Evolutionary conservation across 2,329 filamentous ascomycete species (phyloP), one percentile per base, ranked within the genome.

Genomic region (Chaetomiaceae sp.): DNA sequence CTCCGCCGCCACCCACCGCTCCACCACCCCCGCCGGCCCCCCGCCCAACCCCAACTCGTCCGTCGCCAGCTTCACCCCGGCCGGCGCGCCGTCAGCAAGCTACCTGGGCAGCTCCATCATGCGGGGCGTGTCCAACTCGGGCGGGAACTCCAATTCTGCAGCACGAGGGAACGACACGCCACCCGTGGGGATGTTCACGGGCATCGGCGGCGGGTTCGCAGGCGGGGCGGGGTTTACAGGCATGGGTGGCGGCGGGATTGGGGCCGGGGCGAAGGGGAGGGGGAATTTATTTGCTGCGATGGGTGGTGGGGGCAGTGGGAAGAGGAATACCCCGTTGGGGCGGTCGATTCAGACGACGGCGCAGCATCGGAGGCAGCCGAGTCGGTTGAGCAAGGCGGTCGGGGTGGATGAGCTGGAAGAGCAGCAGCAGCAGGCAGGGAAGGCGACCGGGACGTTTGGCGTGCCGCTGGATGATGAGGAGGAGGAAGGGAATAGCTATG

Each of bases 91-190:
- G 0, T 75, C 76, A 18, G 73, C 69, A 24, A 74, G 73, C 11
- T 78, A 69, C 55, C 62, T 79, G 30, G 72, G 75, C 46, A 78
- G 75, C 62, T 78, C 76, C 30, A 69, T 78, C 43, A 65, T 74
- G 64, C 68, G 68, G 38, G 69, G 59, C 38, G 50, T 60, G 48
- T 53, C 64, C 34, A 22, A 32, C 10, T 7, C 18, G 18, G 59
- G 60, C 26, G 49, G 59, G 3, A 62, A 58, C 19, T 44, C 29
- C 11, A 64, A 61, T 74, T 20, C 3, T 20, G 33, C 9, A 68
- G 18, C 12, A 7, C 14, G 20, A 38, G 36, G 75, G 24, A 14
- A 19, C 6, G 24, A 9, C 6, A 12, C 26, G 26, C 38, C 38
- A 10, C 26, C 26, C 12, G 29, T 32, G 26, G 38, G 38, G 3